Percentiles rank a stretch among this genome's conserved stretches.
Conservation (phyloP, 176 grass and related monocot genomes). For the Lolium multiflorum region DNA sequence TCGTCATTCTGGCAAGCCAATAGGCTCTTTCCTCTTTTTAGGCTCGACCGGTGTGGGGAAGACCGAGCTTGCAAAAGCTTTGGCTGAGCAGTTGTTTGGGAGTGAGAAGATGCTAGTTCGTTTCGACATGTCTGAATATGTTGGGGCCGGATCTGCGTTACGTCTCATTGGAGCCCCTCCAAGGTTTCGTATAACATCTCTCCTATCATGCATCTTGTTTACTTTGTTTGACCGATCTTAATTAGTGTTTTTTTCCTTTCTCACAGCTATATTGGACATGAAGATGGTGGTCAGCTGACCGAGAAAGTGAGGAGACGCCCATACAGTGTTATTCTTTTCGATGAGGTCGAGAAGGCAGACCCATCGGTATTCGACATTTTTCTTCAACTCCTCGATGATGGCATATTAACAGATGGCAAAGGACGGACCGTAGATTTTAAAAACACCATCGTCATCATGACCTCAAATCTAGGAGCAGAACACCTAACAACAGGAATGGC, state of each 20-base stretch:
- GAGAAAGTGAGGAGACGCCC: conserved; percentile 51
- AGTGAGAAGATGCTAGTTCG: too few species aligned
- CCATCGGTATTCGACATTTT: conserved; percentile 46
- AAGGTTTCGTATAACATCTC: too few species aligned
- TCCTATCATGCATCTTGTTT: too few species aligned
- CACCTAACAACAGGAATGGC: conserved; percentile 13
- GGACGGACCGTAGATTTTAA: conserved; percentile 55
- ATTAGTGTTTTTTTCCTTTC: too few species aligned
- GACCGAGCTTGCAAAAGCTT: too few species aligned
- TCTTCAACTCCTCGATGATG: conserved; percentile 57
- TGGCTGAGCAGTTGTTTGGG: too few species aligned
- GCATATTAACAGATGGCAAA: conserved; percentile 49
- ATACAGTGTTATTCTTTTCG: conserved; percentile 51
- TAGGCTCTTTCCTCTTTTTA: too few species aligned
- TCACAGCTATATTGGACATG: conserved; percentile 27
- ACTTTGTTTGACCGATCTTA: not conserved
- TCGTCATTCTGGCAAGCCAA: too few species aligned
- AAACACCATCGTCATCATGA: conserved; percentile 63
- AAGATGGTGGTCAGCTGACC: conserved; percentile 50
- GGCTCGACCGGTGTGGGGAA: too few species aligned
- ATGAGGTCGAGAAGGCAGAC: conserved; percentile 59
- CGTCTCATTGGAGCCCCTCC: too few species aligned
- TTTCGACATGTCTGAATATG: too few species aligned
- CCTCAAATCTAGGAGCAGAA: conserved; percentile 59
- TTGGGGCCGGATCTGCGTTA: too few species aligned